These are phyloP conservation scores for Carex scoparia DNA, from an alignment of 176 grass and related monocot species.

Conservation along the genomic window DNA sequence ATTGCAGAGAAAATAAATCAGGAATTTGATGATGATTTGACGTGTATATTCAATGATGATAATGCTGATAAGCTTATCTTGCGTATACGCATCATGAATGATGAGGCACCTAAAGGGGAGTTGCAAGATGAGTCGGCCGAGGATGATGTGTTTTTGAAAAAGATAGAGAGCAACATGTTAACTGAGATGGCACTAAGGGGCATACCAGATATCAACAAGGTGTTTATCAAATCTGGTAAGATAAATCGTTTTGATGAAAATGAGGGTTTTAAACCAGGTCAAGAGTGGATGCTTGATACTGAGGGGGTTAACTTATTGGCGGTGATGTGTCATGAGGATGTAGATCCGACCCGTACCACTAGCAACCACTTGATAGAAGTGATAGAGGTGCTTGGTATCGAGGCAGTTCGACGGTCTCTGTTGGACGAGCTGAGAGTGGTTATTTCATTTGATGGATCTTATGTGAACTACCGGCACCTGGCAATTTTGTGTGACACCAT, in stretches of 20 bases:
- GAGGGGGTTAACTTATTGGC: slow-evolving; percentile 96
- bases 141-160: slow-evolving; percentile 89
- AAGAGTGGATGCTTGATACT: slow-evolving; percentile 97
- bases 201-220: slow-evolving; percentile 97
- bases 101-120: slow-evolving; percentile 95
- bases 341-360: slow-evolving; percentile 90
- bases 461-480: slow-evolving; percentile 91
- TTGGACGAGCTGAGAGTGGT: slow-evolving; percentile 90
- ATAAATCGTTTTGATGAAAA: slow-evolving; percentile 69
- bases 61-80: slow-evolving; percentile 98
- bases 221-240: slow-evolving; percentile 83
- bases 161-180: slow-evolving; percentile 94
- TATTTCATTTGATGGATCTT: slow-evolving; percentile 97
- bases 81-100: slow-evolving; percentile 88
- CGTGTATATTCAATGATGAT: slow-evolving; percentile 99
- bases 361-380: slow-evolving; percentile 98
- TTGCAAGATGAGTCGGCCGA: slow-evolving; percentile 96
- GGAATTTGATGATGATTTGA: slow-evolving; percentile 92
- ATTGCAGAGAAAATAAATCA: slow-evolving; percentile 97
- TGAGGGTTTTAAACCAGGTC: slow-evolving; percentile 73
- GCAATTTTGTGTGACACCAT: slow-evolving; percentile 98
- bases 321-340: slow-evolving; percentile 94
- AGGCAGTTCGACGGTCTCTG: slow-evolving; percentile 83
- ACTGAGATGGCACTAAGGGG: slow-evolving; percentile 97
- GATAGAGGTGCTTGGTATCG: slow-evolving; percentile 95